Percentiles rank a stretch among this genome's conserved stretches.
phyloP scores from a whole-genome alignment of 2,329 filamentous ascomycete genomes.

The Curvularia eragrostidis region DNA sequence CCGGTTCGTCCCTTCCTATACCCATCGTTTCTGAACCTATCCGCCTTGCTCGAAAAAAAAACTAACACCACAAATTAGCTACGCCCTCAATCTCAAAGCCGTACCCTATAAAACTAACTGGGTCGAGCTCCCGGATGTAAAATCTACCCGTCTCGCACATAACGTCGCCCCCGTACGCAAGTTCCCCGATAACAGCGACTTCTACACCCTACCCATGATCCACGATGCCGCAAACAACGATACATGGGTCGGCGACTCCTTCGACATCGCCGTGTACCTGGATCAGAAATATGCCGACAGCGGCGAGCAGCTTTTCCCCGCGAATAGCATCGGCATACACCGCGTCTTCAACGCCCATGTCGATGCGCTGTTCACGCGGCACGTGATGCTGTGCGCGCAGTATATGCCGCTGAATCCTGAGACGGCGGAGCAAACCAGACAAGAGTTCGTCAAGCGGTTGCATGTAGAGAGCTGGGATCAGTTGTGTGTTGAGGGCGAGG shows the following conservation, averaged over 20 bases:
- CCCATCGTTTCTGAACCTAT: no score
- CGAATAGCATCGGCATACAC: slow-evolving; percentile 40
- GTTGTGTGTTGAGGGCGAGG: slow-evolving; percentile 45
- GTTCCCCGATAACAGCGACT: slow-evolving; percentile 63
- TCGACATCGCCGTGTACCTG: slow-evolving; percentile 69
- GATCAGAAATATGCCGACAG: slow-evolving; percentile 58
- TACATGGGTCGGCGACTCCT: slow-evolving; percentile 63
- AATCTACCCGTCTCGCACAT: slow-evolving; percentile 56
- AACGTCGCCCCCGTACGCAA: slow-evolving; percentile 59
- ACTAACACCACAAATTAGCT: neutral
- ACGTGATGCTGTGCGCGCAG: slow-evolving; percentile 51
- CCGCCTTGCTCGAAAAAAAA: neutral
- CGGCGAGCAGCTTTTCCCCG: slow-evolving; percentile 58
- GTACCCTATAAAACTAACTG: slow-evolving; percentile 59
- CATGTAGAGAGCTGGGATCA: slow-evolving; percentile 55
- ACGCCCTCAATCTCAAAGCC: slow-evolving; percentile 58
- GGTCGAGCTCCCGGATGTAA: slow-evolving; percentile 62
- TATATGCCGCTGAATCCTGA: slow-evolving; percentile 60
- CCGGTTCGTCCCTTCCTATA: slow-evolving; percentile 33
- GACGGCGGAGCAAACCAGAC: slow-evolving; percentile 53
- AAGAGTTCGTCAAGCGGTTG: slow-evolving; percentile 58
- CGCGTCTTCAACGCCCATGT: slow-evolving; percentile 60
- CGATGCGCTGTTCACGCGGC: slow-evolving; percentile 60
- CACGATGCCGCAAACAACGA: slow-evolving; percentile 53
- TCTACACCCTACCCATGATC: slow-evolving; percentile 66